A percentile compares a stretch with the other conserved stretches of the same genome.
Conservation (phyloP, 2,329 filamentous ascomycete species). For the Cladobotryum mycophilum region DNA sequence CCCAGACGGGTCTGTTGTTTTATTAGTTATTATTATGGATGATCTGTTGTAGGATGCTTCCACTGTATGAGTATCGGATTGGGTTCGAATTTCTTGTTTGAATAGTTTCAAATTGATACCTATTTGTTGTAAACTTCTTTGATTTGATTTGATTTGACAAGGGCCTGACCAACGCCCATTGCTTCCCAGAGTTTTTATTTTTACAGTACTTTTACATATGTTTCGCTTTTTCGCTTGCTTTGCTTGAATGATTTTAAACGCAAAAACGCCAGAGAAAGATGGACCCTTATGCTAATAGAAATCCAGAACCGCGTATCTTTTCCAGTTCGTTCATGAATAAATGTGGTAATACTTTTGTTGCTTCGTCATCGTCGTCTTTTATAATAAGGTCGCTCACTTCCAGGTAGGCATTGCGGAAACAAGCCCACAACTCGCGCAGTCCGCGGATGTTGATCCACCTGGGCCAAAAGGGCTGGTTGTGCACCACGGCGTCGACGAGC, state of each 20-base stretch:
- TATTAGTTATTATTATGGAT: too few relatives aligned
- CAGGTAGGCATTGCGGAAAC: constrained; percentile 12
- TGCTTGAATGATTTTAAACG: neutral
- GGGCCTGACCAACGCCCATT: too few relatives aligned
- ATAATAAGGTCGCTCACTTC: constrained; percentile 10
- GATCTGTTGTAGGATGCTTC: too few relatives aligned
- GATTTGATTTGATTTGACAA: too few relatives aligned
- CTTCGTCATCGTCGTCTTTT: constrained; percentile 1
- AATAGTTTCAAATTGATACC: too few relatives aligned
- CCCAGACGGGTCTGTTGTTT: too few relatives aligned
- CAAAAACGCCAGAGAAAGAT: neutral
- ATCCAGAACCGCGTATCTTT: constrained; percentile 8
- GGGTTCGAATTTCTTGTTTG: too few relatives aligned
- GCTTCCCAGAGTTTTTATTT: too few relatives aligned
- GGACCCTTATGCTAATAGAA: constrained; percentile 1
- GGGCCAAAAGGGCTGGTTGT: constrained; percentile 13
- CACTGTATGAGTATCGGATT: too few relatives aligned
- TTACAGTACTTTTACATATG: too few relatives aligned
- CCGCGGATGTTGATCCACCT: constrained; percentile 10
- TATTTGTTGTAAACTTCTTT: too few relatives aligned
- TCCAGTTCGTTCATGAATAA: constrained; percentile 13
- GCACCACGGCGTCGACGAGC: constrained; percentile 12
- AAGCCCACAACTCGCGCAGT: constrained; percentile 9
- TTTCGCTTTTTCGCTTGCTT: too few relatives aligned
- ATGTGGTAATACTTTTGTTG: neutral